These are phyloP conservation scores for Cytospora piceae DNA, from an alignment of 2,329 filamentous ascomycete genomes.

Conservation along the genomic window DNA sequence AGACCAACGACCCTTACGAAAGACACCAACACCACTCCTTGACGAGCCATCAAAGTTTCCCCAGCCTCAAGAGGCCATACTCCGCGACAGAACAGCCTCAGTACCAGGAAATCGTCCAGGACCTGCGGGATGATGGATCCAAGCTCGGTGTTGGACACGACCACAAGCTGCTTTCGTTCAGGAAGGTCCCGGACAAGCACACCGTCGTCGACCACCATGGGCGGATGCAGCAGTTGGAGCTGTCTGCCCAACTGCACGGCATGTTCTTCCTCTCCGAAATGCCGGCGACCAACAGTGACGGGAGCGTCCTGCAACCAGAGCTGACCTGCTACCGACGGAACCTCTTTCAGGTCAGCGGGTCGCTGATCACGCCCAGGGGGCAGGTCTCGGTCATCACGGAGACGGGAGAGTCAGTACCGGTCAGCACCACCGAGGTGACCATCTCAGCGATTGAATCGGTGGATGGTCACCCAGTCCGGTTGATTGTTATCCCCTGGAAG, in stretches of 20 bases:
- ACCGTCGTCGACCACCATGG: slow-evolving; percentile 64
- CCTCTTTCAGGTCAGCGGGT: slow-evolving; percentile 93
- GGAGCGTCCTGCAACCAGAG: slow-evolving; percentile 70
- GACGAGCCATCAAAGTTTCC: slow-evolving; percentile 56
- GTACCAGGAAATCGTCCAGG: slow-evolving; percentile 65
- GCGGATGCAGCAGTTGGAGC: slow-evolving; percentile 63
- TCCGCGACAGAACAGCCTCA: slow-evolving; percentile 58
- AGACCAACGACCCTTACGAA: slow-evolving; percentile 55
- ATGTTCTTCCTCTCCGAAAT: slow-evolving; percentile 90
- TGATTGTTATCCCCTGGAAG: slow-evolving; percentile 98
- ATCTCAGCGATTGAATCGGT: slow-evolving; percentile 95
- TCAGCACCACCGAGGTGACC: slow-evolving; percentile 80
- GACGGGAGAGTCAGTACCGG: slow-evolving; percentile 80
- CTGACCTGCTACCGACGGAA: slow-evolving; percentile 95
- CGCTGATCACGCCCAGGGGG: slow-evolving; percentile 77
- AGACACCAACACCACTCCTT: slow-evolving; percentile 54
- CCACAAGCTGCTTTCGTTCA: slow-evolving; percentile 64
- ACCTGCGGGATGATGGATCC: slow-evolving; percentile 61
- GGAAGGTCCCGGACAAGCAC: slow-evolving; percentile 60
- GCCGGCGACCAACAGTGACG: slow-evolving; percentile 65
- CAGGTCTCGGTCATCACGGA: slow-evolving; percentile 82
- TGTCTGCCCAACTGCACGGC: slow-evolving; percentile 77
- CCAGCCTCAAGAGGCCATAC: slow-evolving; percentile 61
- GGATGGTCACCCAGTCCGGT: slow-evolving; percentile 86
- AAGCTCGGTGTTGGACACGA: slow-evolving; percentile 63